Evolutionary conservation across 495 filamentous ascomycete species (phyloP).

Genomic region (Penicillium fimorum): DNA sequence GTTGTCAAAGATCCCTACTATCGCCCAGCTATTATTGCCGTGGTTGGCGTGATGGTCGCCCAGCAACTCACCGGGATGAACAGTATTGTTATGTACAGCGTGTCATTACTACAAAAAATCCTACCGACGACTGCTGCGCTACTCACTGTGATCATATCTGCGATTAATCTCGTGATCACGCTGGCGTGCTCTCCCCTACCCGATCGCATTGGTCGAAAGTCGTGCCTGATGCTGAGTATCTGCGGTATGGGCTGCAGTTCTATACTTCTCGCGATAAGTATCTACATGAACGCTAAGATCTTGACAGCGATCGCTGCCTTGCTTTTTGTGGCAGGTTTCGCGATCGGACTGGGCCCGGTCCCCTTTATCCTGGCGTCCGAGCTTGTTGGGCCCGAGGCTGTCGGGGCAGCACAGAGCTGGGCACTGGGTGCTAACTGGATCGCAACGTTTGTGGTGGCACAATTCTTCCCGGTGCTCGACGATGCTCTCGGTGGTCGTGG

Average conservation of each 20-base stretch:
- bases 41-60: constrained; percentile 85
- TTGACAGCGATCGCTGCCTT: constrained; percentile 78
- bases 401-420: constrained; percentile 84
- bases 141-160: constrained; percentile 80
- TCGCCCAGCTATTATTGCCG: constrained; percentile 76
- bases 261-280: constrained; percentile 70
- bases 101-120: constrained; percentile 75
- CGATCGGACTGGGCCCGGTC: constrained; percentile 86
- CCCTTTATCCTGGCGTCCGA: constrained; percentile 92
- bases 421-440: constrained; percentile 85
- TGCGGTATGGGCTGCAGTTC: constrained; percentile 77
- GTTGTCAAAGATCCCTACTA: constrained; percentile 63
- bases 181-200: constrained; percentile 75
- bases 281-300: constrained; percentile 63
- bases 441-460: constrained; percentile 86
- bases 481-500: constrained; percentile 69
- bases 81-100: constrained; percentile 97
- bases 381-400: constrained; percentile 82
- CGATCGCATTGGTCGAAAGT: constrained; percentile 82
- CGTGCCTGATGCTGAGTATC: constrained; percentile 76
- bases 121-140: constrained; percentile 73
- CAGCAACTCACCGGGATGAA: constrained; percentile 95
- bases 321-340: constrained; percentile 84
- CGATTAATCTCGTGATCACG: constrained; percentile 82
- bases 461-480: constrained; percentile 89